Base-by-base conservation (phyloP, 192 early-diverging fungal genomes). In the Mortierella hygrophila region DNA sequence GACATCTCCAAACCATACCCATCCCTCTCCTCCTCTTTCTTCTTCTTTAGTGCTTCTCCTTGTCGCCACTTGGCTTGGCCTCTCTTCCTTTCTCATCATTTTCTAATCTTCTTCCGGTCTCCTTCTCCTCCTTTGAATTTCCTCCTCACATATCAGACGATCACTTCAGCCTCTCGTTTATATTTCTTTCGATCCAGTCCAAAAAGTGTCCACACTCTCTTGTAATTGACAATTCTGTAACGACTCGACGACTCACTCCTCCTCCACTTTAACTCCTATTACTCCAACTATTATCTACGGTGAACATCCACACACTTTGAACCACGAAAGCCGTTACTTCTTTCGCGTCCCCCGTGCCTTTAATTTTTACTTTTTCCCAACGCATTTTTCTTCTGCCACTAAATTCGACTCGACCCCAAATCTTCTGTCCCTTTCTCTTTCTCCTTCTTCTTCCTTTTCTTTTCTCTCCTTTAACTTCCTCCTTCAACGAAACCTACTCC, bases 211-310 rank as follows among this genome's bases (percentile, higher is more conserved):
- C 40, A 71, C 70, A 71, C 70, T 40, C 49, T 52, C 20, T 71
- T 40, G 70, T 20, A 71, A 9, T 42, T 6, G 3, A 21, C 21
- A 37, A 71, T 21, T 52, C 70, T 23, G 40, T 71, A 40, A 71
- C 70, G 70, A 71, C 70, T n/a, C 70, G 70, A 41, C 44, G 38
- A 71, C 70, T 21, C 38, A 42, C 20, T 71, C 70, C 60, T 21
- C 70, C n/a, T n/a, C n/a, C n/a, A n/a, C n/a, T n/a, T n/a, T n/a
- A n/a, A n/a, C n/a, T 18, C 47, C 47, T 18, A 18, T 40, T 18
- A 16, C 49, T 21, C 5, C 49, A 52, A 5, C 49, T 52, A 4
- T 6, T 20, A 16, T 11, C 44, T 46, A 46, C 44, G 11, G 44
- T 15, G 44, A 15, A 46, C 13, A 46, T 46, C 13, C 44, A 46